Evolutionary conservation across 495 filamentous ascomycete genomes (phyloP).

Genomic region (Aspergillus hancockii): DNA sequence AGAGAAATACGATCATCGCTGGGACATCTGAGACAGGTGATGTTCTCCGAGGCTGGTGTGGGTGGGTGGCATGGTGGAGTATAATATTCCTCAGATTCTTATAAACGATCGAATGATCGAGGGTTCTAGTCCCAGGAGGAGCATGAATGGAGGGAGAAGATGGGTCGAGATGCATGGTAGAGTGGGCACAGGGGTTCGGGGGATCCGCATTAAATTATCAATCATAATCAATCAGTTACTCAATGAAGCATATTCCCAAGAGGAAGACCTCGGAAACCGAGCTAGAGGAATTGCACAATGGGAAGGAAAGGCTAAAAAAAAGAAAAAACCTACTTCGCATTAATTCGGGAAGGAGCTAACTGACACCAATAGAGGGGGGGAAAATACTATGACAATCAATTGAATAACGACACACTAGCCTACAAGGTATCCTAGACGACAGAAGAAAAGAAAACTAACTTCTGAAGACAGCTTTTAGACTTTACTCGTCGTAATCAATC

Average conservation of each 20-base stretch:
- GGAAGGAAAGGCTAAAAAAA: background rate
- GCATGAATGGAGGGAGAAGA: background rate
- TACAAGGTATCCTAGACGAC: background rate
- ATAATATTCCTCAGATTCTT: background rate
- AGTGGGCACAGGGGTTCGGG: background rate
- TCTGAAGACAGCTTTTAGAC: background rate
- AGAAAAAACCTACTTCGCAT: background rate
- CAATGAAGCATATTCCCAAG: slow-evolving; percentile 14
- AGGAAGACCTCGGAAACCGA: slow-evolving; percentile 9
- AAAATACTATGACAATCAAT: background rate
- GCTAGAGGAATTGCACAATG: background rate
- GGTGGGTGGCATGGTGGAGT: slow-evolving; percentile 3
- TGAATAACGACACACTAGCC: background rate
- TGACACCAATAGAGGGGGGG: background rate
- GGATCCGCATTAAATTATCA: slow-evolving; percentile 16
- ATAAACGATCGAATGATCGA: slow-evolving; percentile 1
- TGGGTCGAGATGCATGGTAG: background rate
- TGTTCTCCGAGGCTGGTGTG: background rate
- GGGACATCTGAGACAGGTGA: slow-evolving; percentile 5
- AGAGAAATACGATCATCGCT: slow-evolving; percentile 9
- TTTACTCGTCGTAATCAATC: slow-evolving; percentile 10
- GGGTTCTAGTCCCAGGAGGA: background rate
- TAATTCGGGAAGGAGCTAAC: background rate
- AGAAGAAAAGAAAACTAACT: slow-evolving; percentile 1
- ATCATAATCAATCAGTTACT: slow-evolving; percentile 18